phyloP scores from a whole-genome alignment of 2,329 filamentous ascomycete genomes.

The Fusarium sp. region DNA sequence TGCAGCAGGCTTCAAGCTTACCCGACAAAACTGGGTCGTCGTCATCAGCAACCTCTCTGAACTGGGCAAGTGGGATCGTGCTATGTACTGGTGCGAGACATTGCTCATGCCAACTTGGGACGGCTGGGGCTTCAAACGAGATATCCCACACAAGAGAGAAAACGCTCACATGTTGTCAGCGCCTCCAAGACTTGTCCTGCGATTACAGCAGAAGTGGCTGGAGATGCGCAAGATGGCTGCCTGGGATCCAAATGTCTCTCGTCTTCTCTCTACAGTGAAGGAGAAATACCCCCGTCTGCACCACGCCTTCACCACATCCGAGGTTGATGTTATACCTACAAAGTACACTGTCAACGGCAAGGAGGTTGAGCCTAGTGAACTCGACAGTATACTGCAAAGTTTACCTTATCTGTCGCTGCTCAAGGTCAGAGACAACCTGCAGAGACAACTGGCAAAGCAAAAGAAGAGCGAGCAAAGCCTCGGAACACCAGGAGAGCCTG shows the following conservation, averaged over 20 bases:
- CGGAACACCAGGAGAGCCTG: slow-evolving; percentile 7
- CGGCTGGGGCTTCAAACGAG: slow-evolving; percentile 68
- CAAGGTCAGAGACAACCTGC: slow-evolving; percentile 39
- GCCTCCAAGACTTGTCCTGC: slow-evolving; percentile 57
- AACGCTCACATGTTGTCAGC: slow-evolving; percentile 50
- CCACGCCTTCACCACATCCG: slow-evolving; percentile 54
- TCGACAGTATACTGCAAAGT: slow-evolving; percentile 46
- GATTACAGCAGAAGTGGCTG: slow-evolving; percentile 62
- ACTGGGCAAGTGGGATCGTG: slow-evolving; percentile 69
- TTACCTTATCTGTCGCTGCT: slow-evolving; percentile 50
- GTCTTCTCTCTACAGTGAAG: slow-evolving; percentile 54
- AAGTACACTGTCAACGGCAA: slow-evolving; percentile 42
- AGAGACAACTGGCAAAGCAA: slow-evolving; percentile 36
- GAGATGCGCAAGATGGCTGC: slow-evolving; percentile 60
- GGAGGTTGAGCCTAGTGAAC: slow-evolving; percentile 46
- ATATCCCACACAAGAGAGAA: slow-evolving; percentile 50
- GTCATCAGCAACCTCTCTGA: slow-evolving; percentile 76
- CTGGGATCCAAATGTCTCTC: slow-evolving; percentile 62
- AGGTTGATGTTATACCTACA: slow-evolving; percentile 46
- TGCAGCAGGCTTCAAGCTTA: slow-evolving; percentile 76
- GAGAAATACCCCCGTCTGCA: slow-evolving; percentile 55
- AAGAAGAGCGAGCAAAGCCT: slow-evolving; percentile 34
- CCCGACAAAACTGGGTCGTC: slow-evolving; percentile 83
- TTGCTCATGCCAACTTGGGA: slow-evolving; percentile 83
- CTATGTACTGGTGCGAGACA: slow-evolving; percentile 79